These are phyloP conservation scores for Neonectria coccinea DNA, from an alignment of 2,329 filamentous ascomycete species.

Conservation along the genomic window DNA sequence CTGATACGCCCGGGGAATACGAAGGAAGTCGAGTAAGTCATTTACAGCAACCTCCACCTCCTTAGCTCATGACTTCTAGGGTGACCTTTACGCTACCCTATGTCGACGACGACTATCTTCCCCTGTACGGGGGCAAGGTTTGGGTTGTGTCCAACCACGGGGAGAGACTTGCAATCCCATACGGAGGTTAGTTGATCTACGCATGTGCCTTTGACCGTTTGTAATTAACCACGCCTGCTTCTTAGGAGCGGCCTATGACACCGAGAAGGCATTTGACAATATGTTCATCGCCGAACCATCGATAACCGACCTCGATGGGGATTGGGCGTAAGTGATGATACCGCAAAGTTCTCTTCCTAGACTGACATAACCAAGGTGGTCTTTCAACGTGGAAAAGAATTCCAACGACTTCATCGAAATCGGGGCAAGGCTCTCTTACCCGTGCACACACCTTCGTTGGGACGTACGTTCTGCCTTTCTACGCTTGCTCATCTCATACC, in stretches of 20 bases:
- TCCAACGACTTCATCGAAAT: conserved; percentile 49
- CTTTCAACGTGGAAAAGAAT: conserved; percentile 46
- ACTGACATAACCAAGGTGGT: conserved; percentile 45
- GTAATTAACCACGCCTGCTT: conserved; percentile 3
- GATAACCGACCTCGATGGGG: conserved; percentile 39
- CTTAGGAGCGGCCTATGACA: conserved; percentile 52
- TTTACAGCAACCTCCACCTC: no score
- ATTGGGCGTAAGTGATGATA: conserved; percentile 40
- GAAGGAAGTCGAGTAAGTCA: conserved; percentile 44
- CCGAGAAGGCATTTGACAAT: conserved; percentile 53
- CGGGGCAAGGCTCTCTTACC: conserved; percentile 46
- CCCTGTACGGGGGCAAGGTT: conserved; percentile 59
- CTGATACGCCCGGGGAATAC: conserved; percentile 47
- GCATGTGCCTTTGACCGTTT: background rate
- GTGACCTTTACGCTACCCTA: conserved; percentile 48
- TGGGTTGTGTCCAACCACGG: conserved; percentile 54
- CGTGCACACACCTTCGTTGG: conserved; percentile 52
- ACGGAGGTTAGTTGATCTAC: conserved; percentile 48
- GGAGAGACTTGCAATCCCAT: conserved; percentile 57
- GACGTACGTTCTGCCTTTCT: conserved; percentile 45
- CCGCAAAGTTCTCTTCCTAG: background rate
- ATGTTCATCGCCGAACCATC: conserved; percentile 51
- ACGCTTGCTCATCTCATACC: background rate
- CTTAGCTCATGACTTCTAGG: conserved; percentile 33
- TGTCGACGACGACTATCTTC: conserved; percentile 51